A percentile compares a stretch with the other conserved stretches of the same genome.
Conservation (phyloP, 805 yeast species). For the Hanseniaspora meyeri region DNA sequence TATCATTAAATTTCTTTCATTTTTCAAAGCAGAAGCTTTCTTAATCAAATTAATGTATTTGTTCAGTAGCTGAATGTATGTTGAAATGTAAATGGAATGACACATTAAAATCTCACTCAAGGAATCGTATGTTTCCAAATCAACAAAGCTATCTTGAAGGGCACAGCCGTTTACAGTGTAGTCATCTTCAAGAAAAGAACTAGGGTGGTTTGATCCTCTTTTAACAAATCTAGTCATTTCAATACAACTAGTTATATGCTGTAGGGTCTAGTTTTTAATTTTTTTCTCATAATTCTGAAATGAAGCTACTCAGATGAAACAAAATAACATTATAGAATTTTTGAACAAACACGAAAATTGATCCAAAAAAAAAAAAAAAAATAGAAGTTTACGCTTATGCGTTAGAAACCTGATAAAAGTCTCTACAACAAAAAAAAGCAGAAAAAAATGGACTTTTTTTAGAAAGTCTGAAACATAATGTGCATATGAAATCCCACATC, state of each 20-base stretch:
- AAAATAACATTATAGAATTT: too few species aligned
- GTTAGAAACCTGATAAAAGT: not conserved
- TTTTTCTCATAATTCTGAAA: too few species aligned
- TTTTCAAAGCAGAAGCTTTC: constrained; percentile 23
- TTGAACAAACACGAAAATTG: too few species aligned
- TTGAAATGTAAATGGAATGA: constrained; percentile 22
- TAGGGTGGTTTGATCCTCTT: not conserved
- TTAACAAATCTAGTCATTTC: not conserved
- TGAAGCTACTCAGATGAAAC: too few species aligned
- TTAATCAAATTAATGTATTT: constrained; percentile 25
- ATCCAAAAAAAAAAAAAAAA: not conserved
- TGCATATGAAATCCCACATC: not conserved
- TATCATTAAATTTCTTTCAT: constrained; percentile 26
- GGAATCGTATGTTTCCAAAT: not conserved
- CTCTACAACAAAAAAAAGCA: not conserved
- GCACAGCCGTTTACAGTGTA: not conserved
- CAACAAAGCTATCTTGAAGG: not conserved
- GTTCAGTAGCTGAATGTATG: constrained; percentile 24
- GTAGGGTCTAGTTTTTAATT: too few species aligned
- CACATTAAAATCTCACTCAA: not conserved
- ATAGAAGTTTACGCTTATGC: not conserved
- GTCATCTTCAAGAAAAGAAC: constrained; percentile 14
- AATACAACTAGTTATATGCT: too few species aligned
- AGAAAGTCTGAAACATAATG: not conserved
- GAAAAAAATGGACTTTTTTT: not conserved